A percentile compares a stretch with the other conserved stretches of the same genome.
phyloP scores from a whole-genome alignment of 2,329 filamentous ascomycete genomes.

The Pseudogymnoascus sp. region DNA sequence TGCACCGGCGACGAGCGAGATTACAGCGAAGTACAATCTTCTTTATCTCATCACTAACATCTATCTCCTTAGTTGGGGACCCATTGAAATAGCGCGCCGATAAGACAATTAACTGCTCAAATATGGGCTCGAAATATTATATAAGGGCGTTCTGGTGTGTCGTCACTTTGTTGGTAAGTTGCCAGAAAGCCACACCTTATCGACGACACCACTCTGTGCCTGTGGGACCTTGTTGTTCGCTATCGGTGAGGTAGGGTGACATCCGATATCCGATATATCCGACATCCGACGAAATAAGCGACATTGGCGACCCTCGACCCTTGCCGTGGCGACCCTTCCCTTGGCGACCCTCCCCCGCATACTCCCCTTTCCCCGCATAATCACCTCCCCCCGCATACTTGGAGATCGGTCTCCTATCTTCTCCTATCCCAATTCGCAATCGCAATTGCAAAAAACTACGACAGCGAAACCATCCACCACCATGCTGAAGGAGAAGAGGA shows the following conservation, averaged over 20 bases:
- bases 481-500: constrained; percentile 27
- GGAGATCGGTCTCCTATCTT: neutral
- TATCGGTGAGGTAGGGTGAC: neutral
- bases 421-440: neutral
- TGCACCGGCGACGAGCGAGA: neutral
- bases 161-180: neutral
- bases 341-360: constrained; percentile 5
- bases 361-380: neutral
- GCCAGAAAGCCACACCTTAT: neutral
- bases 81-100: neutral
- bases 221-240: neutral
- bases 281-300: neutral
- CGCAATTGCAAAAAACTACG: neutral
- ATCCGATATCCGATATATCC: constrained; percentile 4
- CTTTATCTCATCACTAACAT: neutral
- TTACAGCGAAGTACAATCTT: neutral
- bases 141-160: neutral
- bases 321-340: neutral
- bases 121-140: neutral
- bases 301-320: neutral
- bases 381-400: neutral
- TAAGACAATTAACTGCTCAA: neutral
- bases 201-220: neutral
- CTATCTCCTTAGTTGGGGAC: neutral
- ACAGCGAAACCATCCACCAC: neutral